Evolutionary conservation across 139 green algal species (phyloP).

Genomic region (Micractinium conductrix): DNA sequence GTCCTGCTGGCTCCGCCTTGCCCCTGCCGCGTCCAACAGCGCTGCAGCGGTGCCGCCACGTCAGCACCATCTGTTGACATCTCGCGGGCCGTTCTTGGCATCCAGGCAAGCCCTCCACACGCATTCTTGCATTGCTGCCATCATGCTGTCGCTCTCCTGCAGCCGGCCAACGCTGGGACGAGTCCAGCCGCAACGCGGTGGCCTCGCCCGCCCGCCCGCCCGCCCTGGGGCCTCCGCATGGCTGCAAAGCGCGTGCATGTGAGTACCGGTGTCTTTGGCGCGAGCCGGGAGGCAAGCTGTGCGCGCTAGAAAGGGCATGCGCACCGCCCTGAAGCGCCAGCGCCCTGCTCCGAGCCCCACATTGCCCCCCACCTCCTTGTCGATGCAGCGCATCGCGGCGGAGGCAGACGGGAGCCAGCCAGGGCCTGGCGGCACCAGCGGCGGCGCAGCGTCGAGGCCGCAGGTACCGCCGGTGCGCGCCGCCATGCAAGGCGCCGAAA

Average conservation of each 20-base stretch:
- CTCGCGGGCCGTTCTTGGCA: background rate
- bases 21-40: background rate
- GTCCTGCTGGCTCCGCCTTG: background rate
- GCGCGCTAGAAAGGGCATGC: too few species aligned
- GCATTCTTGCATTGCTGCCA: background rate
- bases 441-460: too few species aligned
- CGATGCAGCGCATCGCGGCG: too few species aligned
- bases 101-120: background rate
- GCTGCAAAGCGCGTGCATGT: background rate
- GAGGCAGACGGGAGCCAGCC: too few species aligned
- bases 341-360: too few species aligned
- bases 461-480: too few species aligned
- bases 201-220: background rate
- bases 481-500: too few species aligned
- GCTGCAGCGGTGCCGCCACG: background rate
- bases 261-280: background rate
- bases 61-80: background rate
- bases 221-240: background rate
- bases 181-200: background rate
- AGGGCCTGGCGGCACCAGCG: too few species aligned
- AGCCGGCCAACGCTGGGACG: background rate
- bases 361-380: too few species aligned
- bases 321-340: too few species aligned
- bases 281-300: background rate
- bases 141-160: background rate